Evolutionary conservation across 352 stramenopile genomes (phyloP).

Genomic region (Plasmopara viticola): DNA sequence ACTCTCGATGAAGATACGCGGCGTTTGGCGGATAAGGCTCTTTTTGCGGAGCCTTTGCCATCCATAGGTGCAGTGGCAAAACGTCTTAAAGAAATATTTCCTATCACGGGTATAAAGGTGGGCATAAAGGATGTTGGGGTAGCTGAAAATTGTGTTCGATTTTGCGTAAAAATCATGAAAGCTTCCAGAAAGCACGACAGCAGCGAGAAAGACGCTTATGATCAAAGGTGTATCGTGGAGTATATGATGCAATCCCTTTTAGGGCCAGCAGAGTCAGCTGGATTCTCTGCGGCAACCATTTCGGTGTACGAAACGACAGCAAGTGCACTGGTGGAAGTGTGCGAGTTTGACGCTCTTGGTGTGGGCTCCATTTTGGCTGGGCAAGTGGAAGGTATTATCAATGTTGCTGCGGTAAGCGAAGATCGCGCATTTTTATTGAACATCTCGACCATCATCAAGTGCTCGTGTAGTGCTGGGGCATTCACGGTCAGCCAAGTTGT

Average conservation of each 20-base stretch:
- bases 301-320: constrained; percentile 34
- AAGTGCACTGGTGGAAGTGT: constrained; percentile 30
- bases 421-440: constrained; percentile 33
- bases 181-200: constrained; percentile 3
- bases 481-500: constrained; percentile 18
- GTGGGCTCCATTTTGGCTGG: constrained; percentile 23
- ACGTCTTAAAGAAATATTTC: constrained; percentile 23
- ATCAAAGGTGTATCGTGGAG: constrained; percentile 30
- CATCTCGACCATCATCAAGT: constrained; percentile 29
- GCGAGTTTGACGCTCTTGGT: constrained; percentile 20
- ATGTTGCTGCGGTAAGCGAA: constrained; percentile 17
- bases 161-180: constrained; percentile 47
- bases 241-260: constrained; percentile 52
- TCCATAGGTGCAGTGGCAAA: constrained; percentile 21
- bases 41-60: constrained; percentile 44
- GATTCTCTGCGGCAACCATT: neutral
- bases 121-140: constrained; percentile 27
- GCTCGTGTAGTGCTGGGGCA: constrained; percentile 12
- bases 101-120: constrained; percentile 33
- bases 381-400: constrained; percentile 19
- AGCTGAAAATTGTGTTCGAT: constrained; percentile 45
- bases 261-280: constrained; percentile 2
- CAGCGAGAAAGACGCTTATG: constrained; percentile 16
- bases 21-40: constrained; percentile 26
- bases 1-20: constrained; percentile 41